These are phyloP conservation scores for Vachellia pachyceras DNA, from an alignment of 306 rosid genomes.

Conservation along the genomic window DNA sequence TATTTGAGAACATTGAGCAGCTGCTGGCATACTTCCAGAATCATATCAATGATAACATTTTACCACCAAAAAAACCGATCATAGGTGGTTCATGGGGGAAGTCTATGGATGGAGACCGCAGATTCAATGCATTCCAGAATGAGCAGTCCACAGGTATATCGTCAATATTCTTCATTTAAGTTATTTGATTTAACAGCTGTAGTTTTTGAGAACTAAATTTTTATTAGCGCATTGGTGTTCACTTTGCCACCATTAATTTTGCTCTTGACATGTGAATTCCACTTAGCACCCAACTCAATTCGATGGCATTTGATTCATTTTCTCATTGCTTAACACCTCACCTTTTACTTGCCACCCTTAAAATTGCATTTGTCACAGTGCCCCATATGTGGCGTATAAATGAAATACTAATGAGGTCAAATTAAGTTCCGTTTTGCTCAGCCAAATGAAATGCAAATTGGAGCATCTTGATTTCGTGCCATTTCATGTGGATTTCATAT, in stretches of 20 bases:
- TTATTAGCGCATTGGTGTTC: neutral
- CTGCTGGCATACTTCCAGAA: slow-evolving; percentile 52
- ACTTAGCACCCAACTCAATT: neutral
- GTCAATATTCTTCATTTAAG: slow-evolving; percentile 3
- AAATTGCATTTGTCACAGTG: neutral
- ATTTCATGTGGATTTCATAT: neutral
- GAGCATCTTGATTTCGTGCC: neutral
- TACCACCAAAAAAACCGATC: slow-evolving; percentile 8
- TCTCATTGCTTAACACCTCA: neutral
- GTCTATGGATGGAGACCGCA: slow-evolving; percentile 26
- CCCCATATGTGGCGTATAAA: neutral
- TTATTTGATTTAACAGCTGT: slow-evolving; percentile 7
- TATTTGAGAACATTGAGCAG: slow-evolving; percentile 46
- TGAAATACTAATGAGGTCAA: neutral
- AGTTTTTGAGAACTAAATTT: neutral
- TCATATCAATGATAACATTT: slow-evolving; percentile 50
- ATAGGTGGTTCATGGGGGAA: slow-evolving; percentile 24
- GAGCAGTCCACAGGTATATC: slow-evolving; percentile 27
- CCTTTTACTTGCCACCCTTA: neutral
- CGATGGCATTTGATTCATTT: neutral
- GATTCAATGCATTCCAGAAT: slow-evolving; percentile 23
- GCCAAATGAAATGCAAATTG: neutral
- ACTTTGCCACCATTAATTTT: neutral
- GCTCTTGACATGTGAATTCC: neutral
- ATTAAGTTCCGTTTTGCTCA: neutral